phyloP scores from a whole-genome alignment of 2,329 filamentous ascomycete genomes.

The Microdochium bolleyi region DNA sequence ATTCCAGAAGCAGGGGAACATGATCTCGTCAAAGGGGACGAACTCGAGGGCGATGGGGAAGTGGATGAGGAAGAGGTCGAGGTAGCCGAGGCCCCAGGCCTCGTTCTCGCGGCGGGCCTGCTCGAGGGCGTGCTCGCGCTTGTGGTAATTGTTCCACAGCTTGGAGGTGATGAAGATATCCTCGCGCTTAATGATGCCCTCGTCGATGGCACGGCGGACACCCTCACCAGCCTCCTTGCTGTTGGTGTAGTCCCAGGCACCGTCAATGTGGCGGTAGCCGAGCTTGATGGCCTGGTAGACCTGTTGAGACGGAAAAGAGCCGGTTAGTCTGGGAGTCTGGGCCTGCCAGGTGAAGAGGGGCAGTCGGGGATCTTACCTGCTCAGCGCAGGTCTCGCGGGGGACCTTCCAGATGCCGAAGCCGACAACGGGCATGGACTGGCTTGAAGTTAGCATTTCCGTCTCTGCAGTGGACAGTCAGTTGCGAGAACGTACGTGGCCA shows the following conservation, averaged over 20 bases:
- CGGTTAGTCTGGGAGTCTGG: not conserved
- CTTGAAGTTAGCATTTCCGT: constrained; percentile 4
- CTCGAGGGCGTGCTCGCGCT: constrained; percentile 51
- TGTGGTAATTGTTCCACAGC: constrained; percentile 58
- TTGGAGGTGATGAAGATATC: constrained; percentile 62
- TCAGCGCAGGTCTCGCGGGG: constrained; percentile 23
- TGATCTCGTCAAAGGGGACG: constrained; percentile 29
- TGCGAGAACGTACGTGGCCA: constrained; percentile 20
- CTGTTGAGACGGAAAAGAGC: not conserved
- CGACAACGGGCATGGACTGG: constrained; percentile 29
- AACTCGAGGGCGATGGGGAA: constrained; percentile 40
- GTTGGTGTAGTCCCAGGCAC: constrained; percentile 52
- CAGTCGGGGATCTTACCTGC: constrained; percentile 43
- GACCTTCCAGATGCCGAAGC: constrained; percentile 33
- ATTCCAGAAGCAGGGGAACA: constrained; percentile 27
- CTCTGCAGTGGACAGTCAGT: not conserved
- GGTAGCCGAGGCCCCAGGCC: constrained; percentile 55
- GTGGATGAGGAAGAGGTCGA: constrained; percentile 65
- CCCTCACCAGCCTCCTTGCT: constrained; percentile 59
- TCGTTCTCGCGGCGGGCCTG: constrained; percentile 54
- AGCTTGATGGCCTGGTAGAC: constrained; percentile 56
- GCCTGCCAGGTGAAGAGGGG: constrained; percentile 24
- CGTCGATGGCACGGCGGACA: constrained; percentile 45
- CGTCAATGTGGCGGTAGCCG: constrained; percentile 44
- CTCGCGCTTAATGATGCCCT: constrained; percentile 54